These are phyloP conservation scores for Calycina herbarum DNA, from an alignment of 2,329 filamentous ascomycete genomes.

Conservation along the genomic window DNA sequence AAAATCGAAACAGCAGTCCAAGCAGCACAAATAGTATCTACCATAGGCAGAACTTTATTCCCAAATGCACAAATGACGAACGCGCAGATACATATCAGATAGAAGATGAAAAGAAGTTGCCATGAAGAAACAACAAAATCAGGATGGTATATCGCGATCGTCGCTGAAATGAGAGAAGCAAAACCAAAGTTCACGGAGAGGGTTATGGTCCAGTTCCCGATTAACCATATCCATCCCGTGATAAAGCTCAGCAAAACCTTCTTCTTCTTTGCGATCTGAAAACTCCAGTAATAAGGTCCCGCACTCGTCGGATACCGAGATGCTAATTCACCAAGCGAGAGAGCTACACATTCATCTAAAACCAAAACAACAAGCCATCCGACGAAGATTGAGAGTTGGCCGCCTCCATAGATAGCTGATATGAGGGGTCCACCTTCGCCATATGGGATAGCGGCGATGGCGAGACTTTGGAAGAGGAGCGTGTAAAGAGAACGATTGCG, in stretches of 20 bases:
- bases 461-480: slow-evolving; percentile 60
- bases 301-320: slow-evolving; percentile 75
- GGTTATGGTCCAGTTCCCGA: slow-evolving; percentile 80
- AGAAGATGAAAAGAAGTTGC: slow-evolving; percentile 71
- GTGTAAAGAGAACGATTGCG: slow-evolving; percentile 61
- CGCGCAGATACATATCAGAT: slow-evolving; percentile 64
- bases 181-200: slow-evolving; percentile 79
- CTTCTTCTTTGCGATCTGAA: slow-evolving; percentile 65
- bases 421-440: slow-evolving; percentile 42
- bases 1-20: slow-evolving; percentile 58
- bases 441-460: slow-evolving; percentile 60
- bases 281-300: slow-evolving; percentile 78
- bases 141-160: slow-evolving; percentile 54
- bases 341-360: slow-evolving; percentile 64
- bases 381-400: slow-evolving; percentile 55
- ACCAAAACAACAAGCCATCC: slow-evolving; percentile 56
- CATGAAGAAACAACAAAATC: slow-evolving; percentile 55
- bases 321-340: slow-evolving; percentile 72
- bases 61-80: slow-evolving; percentile 66
- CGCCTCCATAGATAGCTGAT: slow-evolving; percentile 39
- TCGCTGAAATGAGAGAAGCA: slow-evolving; percentile 53
- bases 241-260: slow-evolving; percentile 68
- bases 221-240: slow-evolving; percentile 73
- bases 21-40: slow-evolving; percentile 58
- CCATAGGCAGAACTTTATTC: slow-evolving; percentile 65